Evolutionary conservation across 78 protist species (phyloP).

Genomic region (Goniomonas avonlea): DNA sequence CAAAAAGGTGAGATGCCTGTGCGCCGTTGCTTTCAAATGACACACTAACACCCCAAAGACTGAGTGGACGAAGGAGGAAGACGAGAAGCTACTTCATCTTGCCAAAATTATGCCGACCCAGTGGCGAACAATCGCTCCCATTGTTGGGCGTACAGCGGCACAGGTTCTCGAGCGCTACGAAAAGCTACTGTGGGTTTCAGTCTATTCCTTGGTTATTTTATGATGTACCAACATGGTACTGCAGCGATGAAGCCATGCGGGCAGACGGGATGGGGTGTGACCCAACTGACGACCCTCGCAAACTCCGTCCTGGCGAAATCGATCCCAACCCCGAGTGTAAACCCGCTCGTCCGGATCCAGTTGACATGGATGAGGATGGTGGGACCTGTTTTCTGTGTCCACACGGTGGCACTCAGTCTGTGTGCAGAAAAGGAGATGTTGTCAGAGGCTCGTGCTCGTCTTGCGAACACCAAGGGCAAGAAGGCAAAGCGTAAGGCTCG

Average conservation of each 20-base stretch:
- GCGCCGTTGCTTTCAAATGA: not conserved
- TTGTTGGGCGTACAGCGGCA: constrained; percentile 94
- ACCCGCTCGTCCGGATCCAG: constrained; percentile 98
- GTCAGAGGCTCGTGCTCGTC: constrained; percentile 93
- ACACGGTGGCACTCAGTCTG: too few species aligned
- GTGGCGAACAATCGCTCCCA: constrained; percentile 98
- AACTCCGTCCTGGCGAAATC: constrained; percentile 87
- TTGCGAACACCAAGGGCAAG: constrained; percentile 93
- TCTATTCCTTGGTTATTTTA: too few species aligned
- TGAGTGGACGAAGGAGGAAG: constrained; percentile 98
- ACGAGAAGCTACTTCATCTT: constrained; percentile 94
- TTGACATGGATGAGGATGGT: constrained; percentile 96
- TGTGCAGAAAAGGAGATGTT: constrained; percentile 97
- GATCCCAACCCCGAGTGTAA: constrained; percentile 93
- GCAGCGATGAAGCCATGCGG: constrained; percentile 1
- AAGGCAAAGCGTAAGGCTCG: constrained; percentile 95
- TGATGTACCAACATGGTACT: too few species aligned
- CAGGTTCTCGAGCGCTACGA: constrained; percentile 97
- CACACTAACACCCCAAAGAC: constrained; percentile 36
- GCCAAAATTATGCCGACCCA: constrained; percentile 82
- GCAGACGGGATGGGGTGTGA: not conserved
- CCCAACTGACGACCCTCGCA: constrained; percentile 79
- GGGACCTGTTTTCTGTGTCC: too few species aligned
- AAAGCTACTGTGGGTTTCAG: constrained; percentile 60
- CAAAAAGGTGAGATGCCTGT: constrained; percentile 62